These are phyloP conservation scores for Pneumocystis sp. DNA, from an alignment of 1,139 yeast species.

Conservation along the genomic window DNA sequence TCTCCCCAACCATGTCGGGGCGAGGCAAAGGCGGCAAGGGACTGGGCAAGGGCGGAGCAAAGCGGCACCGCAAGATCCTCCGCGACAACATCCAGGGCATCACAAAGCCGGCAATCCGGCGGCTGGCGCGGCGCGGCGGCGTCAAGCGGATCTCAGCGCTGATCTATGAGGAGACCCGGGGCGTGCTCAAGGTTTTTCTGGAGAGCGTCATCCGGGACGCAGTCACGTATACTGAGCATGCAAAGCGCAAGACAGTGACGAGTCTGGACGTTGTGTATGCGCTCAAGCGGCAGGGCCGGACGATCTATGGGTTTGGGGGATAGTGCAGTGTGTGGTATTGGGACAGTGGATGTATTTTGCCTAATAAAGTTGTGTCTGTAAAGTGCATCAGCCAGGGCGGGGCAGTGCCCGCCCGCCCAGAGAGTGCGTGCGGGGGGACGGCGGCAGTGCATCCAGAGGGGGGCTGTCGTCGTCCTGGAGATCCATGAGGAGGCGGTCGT, in stretches of 20 bases:
- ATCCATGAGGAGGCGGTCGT: conserved; percentile 14
- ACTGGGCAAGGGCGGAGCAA: conserved; percentile 59
- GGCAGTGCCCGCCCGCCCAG: not conserved
- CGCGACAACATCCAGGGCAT: conserved; percentile 99
- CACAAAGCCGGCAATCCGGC: conserved; percentile 98
- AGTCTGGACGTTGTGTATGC: conserved; percentile 98
- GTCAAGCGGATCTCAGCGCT: conserved; percentile 98
- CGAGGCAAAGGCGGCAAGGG: conserved; percentile 99
- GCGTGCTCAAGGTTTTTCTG: conserved; percentile 86
- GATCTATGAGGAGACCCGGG: conserved; percentile 98
- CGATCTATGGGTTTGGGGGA: conserved; percentile 99
- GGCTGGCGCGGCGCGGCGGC: conserved; percentile 99
- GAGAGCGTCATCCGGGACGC: conserved; percentile 98
- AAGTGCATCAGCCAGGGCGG: too few species aligned
- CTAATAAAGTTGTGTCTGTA: too few species aligned
- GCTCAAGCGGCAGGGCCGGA: conserved; percentile 99
- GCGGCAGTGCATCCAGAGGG: not conserved
- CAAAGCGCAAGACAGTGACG: conserved; percentile 99
- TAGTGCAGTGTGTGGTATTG: conserved; percentile 19
- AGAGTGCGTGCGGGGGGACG: not conserved
- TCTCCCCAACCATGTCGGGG: conserved; percentile 95
- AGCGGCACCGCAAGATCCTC: conserved; percentile 97
- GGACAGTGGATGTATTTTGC: too few species aligned
- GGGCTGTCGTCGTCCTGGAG: not conserved
- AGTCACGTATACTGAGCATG: conserved; percentile 98